Conservation (phyloP, 495 filamentous ascomycete species). For the Aspergillus sclerotiicarbonarius region DNA sequence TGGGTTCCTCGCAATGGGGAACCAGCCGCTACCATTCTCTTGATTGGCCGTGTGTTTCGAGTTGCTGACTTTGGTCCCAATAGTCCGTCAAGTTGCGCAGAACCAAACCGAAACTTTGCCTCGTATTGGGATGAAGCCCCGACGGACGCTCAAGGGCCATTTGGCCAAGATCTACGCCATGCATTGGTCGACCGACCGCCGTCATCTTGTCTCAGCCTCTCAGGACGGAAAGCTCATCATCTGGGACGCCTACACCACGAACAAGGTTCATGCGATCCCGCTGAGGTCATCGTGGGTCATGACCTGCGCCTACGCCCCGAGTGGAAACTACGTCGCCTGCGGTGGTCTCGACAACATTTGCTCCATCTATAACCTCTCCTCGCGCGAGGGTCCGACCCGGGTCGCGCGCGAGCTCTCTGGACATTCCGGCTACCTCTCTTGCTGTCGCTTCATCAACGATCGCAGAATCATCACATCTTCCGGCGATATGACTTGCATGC, state of each 20-base stretch:
- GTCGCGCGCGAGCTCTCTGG: conserved; percentile 96
- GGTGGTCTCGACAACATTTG: conserved; percentile 99
- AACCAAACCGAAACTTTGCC: conserved; percentile 86
- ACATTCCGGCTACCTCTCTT: conserved; percentile 95
- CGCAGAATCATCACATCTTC: conserved; percentile 96
- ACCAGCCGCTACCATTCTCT: background rate
- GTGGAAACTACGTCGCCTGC: conserved; percentile 96
- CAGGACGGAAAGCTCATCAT: conserved; percentile 99
- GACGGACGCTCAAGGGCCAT: conserved; percentile 94
- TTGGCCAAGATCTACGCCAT: conserved; percentile 99
- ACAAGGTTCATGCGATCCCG: conserved; percentile 99
- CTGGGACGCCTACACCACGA: conserved; percentile 99
- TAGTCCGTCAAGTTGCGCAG: conserved; percentile 89
- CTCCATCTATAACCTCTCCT: conserved; percentile 98
- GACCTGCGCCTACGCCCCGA: conserved; percentile 97
- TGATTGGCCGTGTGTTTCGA: conserved; percentile 13
- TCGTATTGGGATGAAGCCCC: conserved; percentile 91
- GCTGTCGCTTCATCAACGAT: conserved; percentile 99
- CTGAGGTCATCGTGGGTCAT: conserved; percentile 98
- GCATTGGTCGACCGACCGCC: conserved; percentile 99
- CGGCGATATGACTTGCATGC: conserved; percentile 99
- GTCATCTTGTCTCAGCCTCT: conserved; percentile 96
- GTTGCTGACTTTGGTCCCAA: conserved; percentile 24
- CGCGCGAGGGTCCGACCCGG: conserved; percentile 91
- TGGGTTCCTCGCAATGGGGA: background rate